phyloP scores from a whole-genome alignment of 768 basidiomycete genomes.

The Lactifluus pinguis region DNA sequence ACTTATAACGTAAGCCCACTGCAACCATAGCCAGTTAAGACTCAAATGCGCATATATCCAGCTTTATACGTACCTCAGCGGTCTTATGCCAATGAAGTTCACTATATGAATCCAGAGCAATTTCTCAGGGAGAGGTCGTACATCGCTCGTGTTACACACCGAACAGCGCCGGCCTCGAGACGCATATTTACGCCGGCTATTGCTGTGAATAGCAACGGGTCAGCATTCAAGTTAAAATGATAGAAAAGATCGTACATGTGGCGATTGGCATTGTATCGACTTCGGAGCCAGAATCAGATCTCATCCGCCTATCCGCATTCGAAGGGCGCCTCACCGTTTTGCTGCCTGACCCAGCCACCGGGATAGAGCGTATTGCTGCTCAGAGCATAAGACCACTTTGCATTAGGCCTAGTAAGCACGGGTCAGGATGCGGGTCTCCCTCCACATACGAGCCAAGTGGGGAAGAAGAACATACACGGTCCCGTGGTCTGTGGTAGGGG shows the following conservation, averaged over 20 bases:
- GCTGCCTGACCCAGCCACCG: slow-evolving; percentile 53
- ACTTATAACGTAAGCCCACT: slow-evolving; percentile 30
- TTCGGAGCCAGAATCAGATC: slow-evolving; percentile 19
- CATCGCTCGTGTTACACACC: slow-evolving; percentile 9
- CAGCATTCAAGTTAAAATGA: not conserved
- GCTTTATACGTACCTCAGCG: slow-evolving; percentile 19
- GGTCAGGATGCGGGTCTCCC: not conserved
- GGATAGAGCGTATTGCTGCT: slow-evolving; percentile 49
- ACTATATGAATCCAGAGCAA: not conserved
- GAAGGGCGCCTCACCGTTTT: slow-evolving; percentile 33
- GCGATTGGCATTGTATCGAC: slow-evolving; percentile 44
- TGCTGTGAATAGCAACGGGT: not conserved
- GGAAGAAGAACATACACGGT: slow-evolving; percentile 27
- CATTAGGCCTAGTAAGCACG: slow-evolving; percentile 30
- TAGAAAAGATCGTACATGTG: slow-evolving; percentile 26
- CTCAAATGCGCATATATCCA: not conserved
- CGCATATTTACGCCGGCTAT: slow-evolving; percentile 30
- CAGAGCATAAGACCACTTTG: slow-evolving; percentile 49
- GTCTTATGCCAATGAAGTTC: slow-evolving; percentile 32
- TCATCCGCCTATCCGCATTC: not conserved
- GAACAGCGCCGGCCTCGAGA: slow-evolving; percentile 25
- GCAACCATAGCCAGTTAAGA: not conserved
- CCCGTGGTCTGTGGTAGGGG: slow-evolving; percentile 56
- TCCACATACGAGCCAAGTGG: not conserved
- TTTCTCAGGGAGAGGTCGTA: not conserved